phyloP scores from a whole-genome alignment of 768 basidiomycete genomes.

The Clavaria fumosa region DNA sequence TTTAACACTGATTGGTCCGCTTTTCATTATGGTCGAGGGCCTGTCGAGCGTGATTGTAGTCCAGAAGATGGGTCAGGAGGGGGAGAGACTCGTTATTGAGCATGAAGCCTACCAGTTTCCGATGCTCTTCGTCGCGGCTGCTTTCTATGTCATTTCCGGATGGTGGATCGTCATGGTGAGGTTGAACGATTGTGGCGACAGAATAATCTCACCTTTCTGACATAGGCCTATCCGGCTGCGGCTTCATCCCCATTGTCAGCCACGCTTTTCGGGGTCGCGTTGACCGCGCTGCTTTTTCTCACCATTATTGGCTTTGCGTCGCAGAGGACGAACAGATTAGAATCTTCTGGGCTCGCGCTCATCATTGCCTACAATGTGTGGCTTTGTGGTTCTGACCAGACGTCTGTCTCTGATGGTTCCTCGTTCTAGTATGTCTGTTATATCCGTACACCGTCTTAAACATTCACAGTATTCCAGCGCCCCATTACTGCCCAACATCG shows the following conservation, averaged over 20 bases:
- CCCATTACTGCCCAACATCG: conserved; percentile 61
- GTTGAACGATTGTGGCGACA: conserved; percentile 4
- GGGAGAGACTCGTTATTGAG: conserved; percentile 50
- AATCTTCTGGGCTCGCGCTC: conserved; percentile 74
- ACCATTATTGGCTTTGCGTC: conserved; percentile 84
- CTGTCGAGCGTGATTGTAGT: conserved; percentile 71
- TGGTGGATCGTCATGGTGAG: conserved; percentile 78
- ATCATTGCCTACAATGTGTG: conserved; percentile 87
- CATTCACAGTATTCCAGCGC: conserved; percentile 30
- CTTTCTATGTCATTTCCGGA: conserved; percentile 65
- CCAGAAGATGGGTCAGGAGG: conserved; percentile 67
- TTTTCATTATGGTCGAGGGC: conserved; percentile 73
- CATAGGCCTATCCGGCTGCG: conserved; percentile 65
- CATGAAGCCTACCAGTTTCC: conserved; percentile 67
- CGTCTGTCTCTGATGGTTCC: conserved; percentile 55
- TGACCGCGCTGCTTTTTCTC: conserved; percentile 81
- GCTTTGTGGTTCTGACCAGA: conserved; percentile 72
- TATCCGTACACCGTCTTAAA: neutral
- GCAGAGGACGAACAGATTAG: conserved; percentile 83
- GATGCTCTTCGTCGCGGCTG: conserved; percentile 60
- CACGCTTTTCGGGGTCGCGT: conserved; percentile 73
- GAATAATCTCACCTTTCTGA: too few relatives aligned
- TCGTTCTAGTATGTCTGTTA: conserved; percentile 52
- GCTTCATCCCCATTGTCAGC: conserved; percentile 78
- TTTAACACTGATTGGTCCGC: conserved; percentile 55